Evolutionary conservation across 768 basidiomycete genomes (phyloP).

Genomic region (Mycena alexandri): DNA sequence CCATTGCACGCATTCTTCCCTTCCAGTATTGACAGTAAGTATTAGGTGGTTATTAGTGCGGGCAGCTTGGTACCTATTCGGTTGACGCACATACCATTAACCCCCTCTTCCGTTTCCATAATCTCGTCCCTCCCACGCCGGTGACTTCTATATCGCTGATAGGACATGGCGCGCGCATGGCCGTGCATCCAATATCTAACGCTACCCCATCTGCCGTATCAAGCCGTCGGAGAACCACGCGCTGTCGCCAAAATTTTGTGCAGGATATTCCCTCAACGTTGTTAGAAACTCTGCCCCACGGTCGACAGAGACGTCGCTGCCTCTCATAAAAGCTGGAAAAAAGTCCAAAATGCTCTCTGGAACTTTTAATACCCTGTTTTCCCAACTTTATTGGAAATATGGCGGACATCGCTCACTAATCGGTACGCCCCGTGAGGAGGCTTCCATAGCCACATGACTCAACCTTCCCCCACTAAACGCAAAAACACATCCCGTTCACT

Average conservation of each 20-base stretch:
- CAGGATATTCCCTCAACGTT: constrained; percentile 10
- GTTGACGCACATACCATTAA: not conserved
- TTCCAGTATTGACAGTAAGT: not conserved
- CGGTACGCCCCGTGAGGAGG: no score
- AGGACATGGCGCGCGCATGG: constrained; percentile 10
- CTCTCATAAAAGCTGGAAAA: constrained; percentile 6
- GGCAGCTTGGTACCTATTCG: not conserved
- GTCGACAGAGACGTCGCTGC: not conserved
- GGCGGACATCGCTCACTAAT: no score
- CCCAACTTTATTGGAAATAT: no score
- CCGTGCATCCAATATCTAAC: not conserved
- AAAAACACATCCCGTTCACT: no score
- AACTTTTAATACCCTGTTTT: no score
- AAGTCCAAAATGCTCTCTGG: not conserved
- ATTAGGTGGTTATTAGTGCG: not conserved
- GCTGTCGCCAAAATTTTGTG: constrained; percentile 10
- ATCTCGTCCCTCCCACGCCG: constrained; percentile 4
- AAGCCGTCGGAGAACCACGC: not conserved
- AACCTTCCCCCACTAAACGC: no score
- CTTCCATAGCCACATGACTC: no score
- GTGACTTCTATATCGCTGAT: constrained; percentile 9
- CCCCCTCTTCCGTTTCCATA: constrained; percentile 10
- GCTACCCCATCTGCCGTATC: not conserved
- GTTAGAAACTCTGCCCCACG: not conserved
- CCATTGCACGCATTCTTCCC: constrained; percentile 8